Evolutionary conservation across 306 rosid genomes (phyloP), one percentile per base, ranked within the genome.

Genomic region (Acacia acuminata): DNA sequence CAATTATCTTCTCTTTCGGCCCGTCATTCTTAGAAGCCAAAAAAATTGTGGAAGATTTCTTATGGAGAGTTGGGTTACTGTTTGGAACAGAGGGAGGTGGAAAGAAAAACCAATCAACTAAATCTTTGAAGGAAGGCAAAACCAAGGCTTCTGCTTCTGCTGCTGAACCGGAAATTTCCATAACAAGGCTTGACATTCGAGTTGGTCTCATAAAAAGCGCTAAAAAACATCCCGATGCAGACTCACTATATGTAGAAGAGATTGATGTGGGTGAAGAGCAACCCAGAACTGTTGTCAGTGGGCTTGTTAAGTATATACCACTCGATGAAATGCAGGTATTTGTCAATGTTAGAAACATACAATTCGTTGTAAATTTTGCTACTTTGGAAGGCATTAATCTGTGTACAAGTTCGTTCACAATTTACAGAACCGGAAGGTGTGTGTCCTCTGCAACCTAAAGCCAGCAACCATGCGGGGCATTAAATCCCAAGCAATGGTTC

Each of bases 401-500:
- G 40, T 79, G 58, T 77, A 20, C 17, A 75, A 71, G 44, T 67
- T 81, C 69, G 73, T 67, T 86, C 64, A 79, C 77, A 55, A 78
- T 30, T 3, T 84, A 75, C 96, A 96, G 99, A 89, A 96, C 42
- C 96, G 98, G 43, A 94, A 94, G 87, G 97, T 93, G 24, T 92
- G 96, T 11, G 98, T 96, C 78, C 96, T 94, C 63, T 94, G 99
- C 90, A 96, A 96, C 89, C 84, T 94, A 85, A 96, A 96, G 89
- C 97, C 98, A 30, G 94, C 91, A 20, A 56, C 85, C 88, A 90
- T 96, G 98, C 80, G 96, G 68, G 96, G 99, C 76, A 91, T 96
- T 76, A 96, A 92, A 85, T 96, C 99, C 68, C 96, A 96, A 61
- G 99, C 99, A 36, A 96, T 91, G 99, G 98, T 96, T 82, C 99